Evolutionary conservation across 2,329 filamentous ascomycete genomes (phyloP).

Genomic region (Epichloe gansuensis): DNA sequence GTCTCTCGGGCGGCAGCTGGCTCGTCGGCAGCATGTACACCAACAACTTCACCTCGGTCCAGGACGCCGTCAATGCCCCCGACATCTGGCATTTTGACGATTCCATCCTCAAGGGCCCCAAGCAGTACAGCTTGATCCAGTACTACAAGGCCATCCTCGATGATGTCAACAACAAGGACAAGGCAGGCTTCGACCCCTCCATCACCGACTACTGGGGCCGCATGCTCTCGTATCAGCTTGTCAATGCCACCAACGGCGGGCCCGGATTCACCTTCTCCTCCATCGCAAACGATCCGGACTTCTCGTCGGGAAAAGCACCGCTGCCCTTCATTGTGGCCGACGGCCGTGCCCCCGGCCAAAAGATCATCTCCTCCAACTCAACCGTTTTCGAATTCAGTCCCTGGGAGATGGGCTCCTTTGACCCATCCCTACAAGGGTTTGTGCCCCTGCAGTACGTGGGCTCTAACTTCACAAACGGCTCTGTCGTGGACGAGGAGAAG

Average conservation of each 20-base stretch:
- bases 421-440: slow-evolving; percentile 46
- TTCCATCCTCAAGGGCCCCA: slow-evolving; percentile 28
- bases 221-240: slow-evolving; percentile 72
- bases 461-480: slow-evolving; percentile 42
- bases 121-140: slow-evolving; percentile 23
- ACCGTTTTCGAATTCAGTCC: slow-evolving; percentile 54
- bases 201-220: slow-evolving; percentile 87
- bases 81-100: slow-evolving; percentile 29
- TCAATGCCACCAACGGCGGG: slow-evolving; percentile 64
- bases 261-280: slow-evolving; percentile 73
- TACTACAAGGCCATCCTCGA: slow-evolving; percentile 26
- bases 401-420: slow-evolving; percentile 54
- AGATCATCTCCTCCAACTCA: slow-evolving; percentile 37
- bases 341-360: slow-evolving; percentile 30
- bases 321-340: slow-evolving; percentile 39
- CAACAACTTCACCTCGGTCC: slow-evolving; percentile 67
- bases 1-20: slow-evolving; percentile 75
- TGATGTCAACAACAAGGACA: slow-evolving; percentile 24
- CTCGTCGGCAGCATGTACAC: slow-evolving; percentile 67
- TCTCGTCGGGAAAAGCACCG: slow-evolving; percentile 29
- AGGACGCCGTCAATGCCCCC: slow-evolving; percentile 22
- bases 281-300: slow-evolving; percentile 30
- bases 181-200: slow-evolving; percentile 39
- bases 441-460: slow-evolving; percentile 47
- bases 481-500: slow-evolving; percentile 27